Evolutionary conservation across 192 early-diverging fungal genomes (phyloP).

Genomic region (Backusella tarrabulga): DNA sequence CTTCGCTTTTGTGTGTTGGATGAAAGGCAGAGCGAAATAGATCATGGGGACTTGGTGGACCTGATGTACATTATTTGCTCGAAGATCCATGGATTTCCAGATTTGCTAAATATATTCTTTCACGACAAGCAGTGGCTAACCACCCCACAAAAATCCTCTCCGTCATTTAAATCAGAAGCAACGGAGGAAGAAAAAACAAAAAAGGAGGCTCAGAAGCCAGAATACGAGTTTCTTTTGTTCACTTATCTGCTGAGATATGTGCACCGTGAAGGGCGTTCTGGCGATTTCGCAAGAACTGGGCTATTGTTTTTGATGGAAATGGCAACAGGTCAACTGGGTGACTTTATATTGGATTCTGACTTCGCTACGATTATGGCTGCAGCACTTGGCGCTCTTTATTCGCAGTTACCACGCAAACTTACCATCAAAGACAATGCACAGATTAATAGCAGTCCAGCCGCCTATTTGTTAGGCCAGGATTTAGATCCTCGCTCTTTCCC

Average conservation of each 20-base stretch:
- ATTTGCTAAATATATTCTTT: slow-evolving; percentile 77
- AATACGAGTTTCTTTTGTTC: slow-evolving; percentile 85
- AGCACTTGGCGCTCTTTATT: slow-evolving; percentile 86
- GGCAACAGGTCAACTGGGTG: slow-evolving; percentile 69
- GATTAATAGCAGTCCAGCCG: slow-evolving; percentile 23
- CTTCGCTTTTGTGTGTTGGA: slow-evolving; percentile 64
- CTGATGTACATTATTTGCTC: slow-evolving; percentile 77
- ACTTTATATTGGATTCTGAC: slow-evolving; percentile 80
- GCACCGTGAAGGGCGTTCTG: slow-evolving; percentile 80
- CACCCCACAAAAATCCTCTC: slow-evolving; percentile 43
- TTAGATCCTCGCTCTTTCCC: neutral
- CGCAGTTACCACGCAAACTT: slow-evolving; percentile 82
- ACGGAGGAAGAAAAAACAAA: neutral
- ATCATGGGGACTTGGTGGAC: slow-evolving; percentile 65
- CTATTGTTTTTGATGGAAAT: slow-evolving; percentile 84
- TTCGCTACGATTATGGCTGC: slow-evolving; percentile 82
- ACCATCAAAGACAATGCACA: slow-evolving; percentile 50
- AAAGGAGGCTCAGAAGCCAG: slow-evolving; percentile 22
- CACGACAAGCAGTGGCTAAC: slow-evolving; percentile 63
- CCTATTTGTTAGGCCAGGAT: slow-evolving; percentile 41
- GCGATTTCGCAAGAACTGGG: slow-evolving; percentile 86
- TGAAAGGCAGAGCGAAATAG: slow-evolving; percentile 47
- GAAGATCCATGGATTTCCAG: slow-evolving; percentile 78
- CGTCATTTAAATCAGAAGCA: neutral
- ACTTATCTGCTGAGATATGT: slow-evolving; percentile 87